phyloP scores from a whole-genome alignment of 805 yeast species.

The Ogataea thermomethanolica region DNA sequence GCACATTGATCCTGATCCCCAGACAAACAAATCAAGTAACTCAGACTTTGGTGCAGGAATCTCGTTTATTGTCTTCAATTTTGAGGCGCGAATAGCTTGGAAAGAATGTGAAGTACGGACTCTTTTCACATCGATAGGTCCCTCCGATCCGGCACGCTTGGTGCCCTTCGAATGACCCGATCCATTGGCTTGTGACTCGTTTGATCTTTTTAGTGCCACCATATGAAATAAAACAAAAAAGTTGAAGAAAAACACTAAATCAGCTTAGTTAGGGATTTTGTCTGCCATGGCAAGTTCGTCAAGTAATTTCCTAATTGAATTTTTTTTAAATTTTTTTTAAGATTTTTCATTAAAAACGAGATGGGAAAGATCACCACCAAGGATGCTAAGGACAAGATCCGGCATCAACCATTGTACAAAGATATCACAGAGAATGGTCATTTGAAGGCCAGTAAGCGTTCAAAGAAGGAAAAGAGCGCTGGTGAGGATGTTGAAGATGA shows the following conservation, averaged over 20 bases:
- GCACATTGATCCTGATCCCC: constrained; percentile 98
- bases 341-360: constrained; percentile 1
- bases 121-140: constrained; percentile 30
- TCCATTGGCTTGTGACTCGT: constrained; percentile 12
- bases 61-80: constrained; percentile 45
- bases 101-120: constrained; percentile 37
- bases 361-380: constrained; percentile 68
- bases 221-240: constrained; percentile 21
- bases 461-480: constrained; percentile 29
- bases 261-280: background rate
- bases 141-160: constrained; percentile 24
- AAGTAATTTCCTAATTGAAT: constrained; percentile 9
- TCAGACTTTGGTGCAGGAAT: constrained; percentile 36
- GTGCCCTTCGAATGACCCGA: background rate
- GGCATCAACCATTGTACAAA: constrained; percentile 78
- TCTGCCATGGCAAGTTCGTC: constrained; percentile 13
- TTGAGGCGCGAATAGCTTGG: constrained; percentile 46
- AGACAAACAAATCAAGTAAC: constrained; percentile 76
- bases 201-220: constrained; percentile 41
- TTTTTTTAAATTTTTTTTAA: constrained; percentile 11
- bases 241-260: constrained; percentile 1
- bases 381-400: constrained; percentile 51
- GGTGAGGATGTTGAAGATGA: constrained; percentile 51
- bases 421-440: constrained; percentile 78
- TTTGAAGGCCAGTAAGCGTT: constrained; percentile 42